Evolutionary conservation across 495 filamentous ascomycete species (phyloP).

Genomic region (Talaromyces ruber): DNA sequence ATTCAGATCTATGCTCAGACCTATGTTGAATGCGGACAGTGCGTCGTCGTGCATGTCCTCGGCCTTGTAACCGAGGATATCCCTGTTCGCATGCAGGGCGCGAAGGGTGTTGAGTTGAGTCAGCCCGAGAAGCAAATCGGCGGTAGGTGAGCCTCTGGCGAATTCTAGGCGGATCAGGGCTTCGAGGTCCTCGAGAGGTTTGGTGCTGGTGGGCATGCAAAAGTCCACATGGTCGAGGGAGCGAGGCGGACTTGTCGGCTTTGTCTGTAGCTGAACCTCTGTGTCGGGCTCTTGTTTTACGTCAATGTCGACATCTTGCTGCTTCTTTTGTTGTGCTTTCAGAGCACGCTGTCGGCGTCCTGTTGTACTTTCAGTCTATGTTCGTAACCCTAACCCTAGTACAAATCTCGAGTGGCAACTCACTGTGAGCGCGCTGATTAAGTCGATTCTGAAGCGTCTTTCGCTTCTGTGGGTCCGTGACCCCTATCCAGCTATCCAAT

Average conservation of each 20-base stretch:
- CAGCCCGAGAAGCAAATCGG: constrained; percentile 20
- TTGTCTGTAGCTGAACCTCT: neutral
- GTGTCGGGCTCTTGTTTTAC: neutral
- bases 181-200: constrained; percentile 6
- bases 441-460: constrained; percentile 18
- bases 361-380: neutral
- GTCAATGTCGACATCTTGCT: neutral
- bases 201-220: neutral
- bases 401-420: neutral
- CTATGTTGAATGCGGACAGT: constrained; percentile 16
- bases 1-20: neutral
- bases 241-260: neutral
- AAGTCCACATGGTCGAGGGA: neutral
- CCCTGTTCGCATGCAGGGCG: constrained; percentile 16
- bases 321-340: neutral
- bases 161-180: constrained; percentile 5
- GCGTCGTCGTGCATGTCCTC: constrained; percentile 16
- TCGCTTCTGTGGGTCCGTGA: constrained; percentile 11
- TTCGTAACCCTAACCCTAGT: neutral
- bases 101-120: constrained; percentile 20
- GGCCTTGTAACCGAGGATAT: constrained; percentile 10
- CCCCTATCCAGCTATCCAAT: constrained; percentile 13
- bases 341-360: constrained; percentile 2
- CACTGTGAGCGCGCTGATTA: constrained; percentile 16
- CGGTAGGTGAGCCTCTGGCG: constrained; percentile 14